Evolutionary conservation across 2,329 filamentous ascomycete species (phyloP).

Genomic region (Podosphaera xanthii): DNA sequence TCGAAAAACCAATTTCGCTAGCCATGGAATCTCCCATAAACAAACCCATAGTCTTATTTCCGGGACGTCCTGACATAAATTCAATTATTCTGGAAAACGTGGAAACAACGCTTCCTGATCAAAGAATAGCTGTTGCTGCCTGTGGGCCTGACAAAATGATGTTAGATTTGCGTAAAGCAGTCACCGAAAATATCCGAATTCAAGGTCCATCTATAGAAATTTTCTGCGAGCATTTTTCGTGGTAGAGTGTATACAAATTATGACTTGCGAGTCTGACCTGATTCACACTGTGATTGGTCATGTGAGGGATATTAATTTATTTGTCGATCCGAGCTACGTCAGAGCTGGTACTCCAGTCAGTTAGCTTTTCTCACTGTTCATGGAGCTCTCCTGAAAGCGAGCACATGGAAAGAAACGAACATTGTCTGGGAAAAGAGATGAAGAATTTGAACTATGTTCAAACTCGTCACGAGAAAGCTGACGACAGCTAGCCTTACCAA

Average conservation of each 20-base stretch:
- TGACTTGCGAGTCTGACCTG: no score
- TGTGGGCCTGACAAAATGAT: slow-evolving; percentile 25
- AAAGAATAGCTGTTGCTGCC: slow-evolving; percentile 23
- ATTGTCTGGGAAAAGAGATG: no score
- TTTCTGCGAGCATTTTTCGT: slow-evolving; percentile 20
- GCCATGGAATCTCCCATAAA: background rate
- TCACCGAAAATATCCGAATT: slow-evolving; percentile 21
- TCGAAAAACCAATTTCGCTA: background rate
- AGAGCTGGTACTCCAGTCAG: no score
- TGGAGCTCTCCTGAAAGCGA: no score
- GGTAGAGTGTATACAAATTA: background rate
- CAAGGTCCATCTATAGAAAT: slow-evolving; percentile 25
- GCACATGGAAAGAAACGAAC: no score
- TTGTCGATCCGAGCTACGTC: no score
- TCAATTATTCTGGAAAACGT: slow-evolving; percentile 20
- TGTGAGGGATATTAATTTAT: no score
- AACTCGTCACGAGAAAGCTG: no score
- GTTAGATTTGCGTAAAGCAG: slow-evolving; percentile 21
- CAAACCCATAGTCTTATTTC: slow-evolving; percentile 3
- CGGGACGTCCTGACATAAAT: slow-evolving; percentile 21
- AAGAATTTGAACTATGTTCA: no score
- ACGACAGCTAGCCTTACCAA: no score
- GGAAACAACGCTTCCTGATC: slow-evolving; percentile 13
- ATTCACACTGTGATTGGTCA: no score
- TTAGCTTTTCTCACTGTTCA: no score